phyloP scores from a whole-genome alignment of 257 asterid species.

The Leptodermis oblonga region DNA sequence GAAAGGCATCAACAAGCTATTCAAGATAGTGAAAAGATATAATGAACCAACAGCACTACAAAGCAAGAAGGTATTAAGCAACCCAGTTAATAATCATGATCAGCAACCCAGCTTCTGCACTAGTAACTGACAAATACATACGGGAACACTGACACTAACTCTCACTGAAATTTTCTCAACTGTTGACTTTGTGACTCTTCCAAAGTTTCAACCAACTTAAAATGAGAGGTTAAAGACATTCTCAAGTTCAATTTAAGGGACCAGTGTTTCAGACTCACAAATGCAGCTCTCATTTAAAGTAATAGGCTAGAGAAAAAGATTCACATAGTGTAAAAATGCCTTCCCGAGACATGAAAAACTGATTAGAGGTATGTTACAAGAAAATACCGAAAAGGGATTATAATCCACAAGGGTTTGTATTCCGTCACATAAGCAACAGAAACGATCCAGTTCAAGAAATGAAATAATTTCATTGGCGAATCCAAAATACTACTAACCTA shows the following conservation, averaged over 20 bases:
- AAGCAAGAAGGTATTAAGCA: neutral
- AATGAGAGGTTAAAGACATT: neutral
- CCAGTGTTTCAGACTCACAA: neutral
- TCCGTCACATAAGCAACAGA: neutral
- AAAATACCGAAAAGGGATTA: neutral
- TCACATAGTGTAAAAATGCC: neutral
- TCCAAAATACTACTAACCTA: constrained; percentile 41
- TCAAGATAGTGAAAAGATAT: neutral
- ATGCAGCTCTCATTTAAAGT: neutral
- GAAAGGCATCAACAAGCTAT: neutral
- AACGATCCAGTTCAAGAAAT: neutral
- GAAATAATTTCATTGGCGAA: neutral
- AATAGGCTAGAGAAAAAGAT: neutral
- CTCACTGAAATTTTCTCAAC: neutral
- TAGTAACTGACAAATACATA: neutral
- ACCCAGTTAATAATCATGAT: neutral
- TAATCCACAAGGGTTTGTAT: no score
- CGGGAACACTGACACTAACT: neutral
- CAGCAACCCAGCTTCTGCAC: neutral
- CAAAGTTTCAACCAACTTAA: neutral
- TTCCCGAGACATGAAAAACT: neutral
- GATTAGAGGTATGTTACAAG: neutral
- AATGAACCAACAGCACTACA: neutral
- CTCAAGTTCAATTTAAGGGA: neutral
- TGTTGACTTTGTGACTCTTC: neutral